Percentiles rank a stretch among this genome's conserved stretches.
These are phyloP conservation scores for Shiraia sp. DNA, from an alignment of 2,329 filamentous ascomycete species.

Conservation along the genomic window DNA sequence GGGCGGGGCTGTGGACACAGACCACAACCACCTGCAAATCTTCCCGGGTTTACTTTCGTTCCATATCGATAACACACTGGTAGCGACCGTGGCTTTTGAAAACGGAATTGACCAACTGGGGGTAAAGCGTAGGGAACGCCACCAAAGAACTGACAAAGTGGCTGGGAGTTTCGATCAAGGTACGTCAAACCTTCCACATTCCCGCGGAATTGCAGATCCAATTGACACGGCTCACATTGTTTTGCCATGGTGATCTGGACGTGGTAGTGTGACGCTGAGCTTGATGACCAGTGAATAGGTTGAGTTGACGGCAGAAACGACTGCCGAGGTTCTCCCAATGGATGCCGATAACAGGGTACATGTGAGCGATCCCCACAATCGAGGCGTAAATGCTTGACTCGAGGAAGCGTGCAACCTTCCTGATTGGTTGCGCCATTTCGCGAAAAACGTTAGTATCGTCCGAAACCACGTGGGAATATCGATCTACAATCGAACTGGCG, in stretches of 20 bases:
- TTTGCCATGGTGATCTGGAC: constrained; percentile 17
- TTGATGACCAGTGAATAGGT: not conserved
- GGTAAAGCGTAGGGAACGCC: constrained; percentile 61
- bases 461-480: no score
- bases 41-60: constrained; percentile 51
- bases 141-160: constrained; percentile 57
- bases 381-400: no score
- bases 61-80: constrained; percentile 57
- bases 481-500: no score
- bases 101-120: constrained; percentile 53
- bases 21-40: constrained; percentile 47
- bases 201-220: constrained; percentile 51
- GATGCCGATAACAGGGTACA: no score
- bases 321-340: no score
- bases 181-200: constrained; percentile 56
- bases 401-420: no score
- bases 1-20: constrained; percentile 56
- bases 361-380: no score
- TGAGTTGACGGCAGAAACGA: no score
- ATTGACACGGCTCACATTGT: constrained; percentile 30
- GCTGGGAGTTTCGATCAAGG: constrained; percentile 32
- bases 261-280: not conserved
- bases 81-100: constrained; percentile 54
- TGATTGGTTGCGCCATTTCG: no score
- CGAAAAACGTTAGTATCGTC: no score